Conservation (phyloP, 345 rosid genomes). For the Sonneratia alba region DNA sequence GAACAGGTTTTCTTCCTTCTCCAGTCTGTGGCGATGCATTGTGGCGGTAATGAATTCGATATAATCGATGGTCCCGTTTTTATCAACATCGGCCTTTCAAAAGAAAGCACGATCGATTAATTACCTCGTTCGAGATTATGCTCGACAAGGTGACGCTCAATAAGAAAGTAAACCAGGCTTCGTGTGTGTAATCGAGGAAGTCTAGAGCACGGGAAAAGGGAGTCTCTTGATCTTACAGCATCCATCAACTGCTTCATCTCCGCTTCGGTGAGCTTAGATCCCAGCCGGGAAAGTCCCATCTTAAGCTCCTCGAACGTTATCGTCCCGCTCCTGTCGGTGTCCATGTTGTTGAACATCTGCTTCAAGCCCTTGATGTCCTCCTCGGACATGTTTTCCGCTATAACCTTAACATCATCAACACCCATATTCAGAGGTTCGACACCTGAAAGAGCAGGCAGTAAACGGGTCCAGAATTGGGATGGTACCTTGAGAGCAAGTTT, state of each 20-base stretch:
- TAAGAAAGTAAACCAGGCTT: not conserved
- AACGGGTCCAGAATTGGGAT: not conserved
- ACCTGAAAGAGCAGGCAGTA: not conserved
- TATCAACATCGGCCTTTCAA: constrained; percentile 81
- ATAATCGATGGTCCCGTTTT: constrained; percentile 77
- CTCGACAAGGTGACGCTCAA: not conserved
- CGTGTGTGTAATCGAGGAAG: not conserved
- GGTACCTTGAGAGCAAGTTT: constrained; percentile 82
- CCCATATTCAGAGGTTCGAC: not conserved
- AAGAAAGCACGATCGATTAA: not conserved
- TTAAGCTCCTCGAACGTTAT: constrained; percentile 80
- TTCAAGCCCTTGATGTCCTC: constrained; percentile 82
- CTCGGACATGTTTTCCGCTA: constrained; percentile 69
- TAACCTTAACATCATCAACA: constrained; percentile 37
- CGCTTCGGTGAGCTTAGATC: constrained; percentile 64
- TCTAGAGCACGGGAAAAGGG: not conserved
- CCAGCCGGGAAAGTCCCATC: constrained; percentile 56
- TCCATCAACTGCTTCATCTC: constrained; percentile 90
- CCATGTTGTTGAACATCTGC: constrained; percentile 80
- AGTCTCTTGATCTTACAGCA: constrained; percentile 47
- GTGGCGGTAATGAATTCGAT: constrained; percentile 78
- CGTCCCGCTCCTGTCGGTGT: constrained; percentile 74
- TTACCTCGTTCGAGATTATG: not conserved
- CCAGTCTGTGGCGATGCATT: constrained; percentile 74
- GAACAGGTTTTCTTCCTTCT: constrained; percentile 64